Evolutionary conservation across 805 yeast species (phyloP).

Genomic region (Cyberlindnera mycetangii): DNA sequence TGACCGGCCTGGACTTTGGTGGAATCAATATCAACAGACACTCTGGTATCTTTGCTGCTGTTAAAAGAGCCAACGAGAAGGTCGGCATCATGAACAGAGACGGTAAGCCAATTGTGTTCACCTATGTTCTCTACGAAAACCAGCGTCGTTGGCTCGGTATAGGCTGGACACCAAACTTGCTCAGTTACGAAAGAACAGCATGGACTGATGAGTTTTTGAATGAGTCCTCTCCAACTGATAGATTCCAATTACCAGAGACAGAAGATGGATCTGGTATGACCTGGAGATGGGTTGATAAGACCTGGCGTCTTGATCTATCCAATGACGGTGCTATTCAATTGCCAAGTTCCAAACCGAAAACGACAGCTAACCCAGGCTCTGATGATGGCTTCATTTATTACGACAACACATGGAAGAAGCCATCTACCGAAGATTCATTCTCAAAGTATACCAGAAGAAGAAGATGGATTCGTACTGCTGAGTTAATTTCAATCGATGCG

Average conservation of each 20-base stretch:
- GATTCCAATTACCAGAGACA: conserved; percentile 77
- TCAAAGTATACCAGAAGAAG: conserved; percentile 91
- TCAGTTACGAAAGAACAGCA: conserved; percentile 90
- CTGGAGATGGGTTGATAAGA: conserved; percentile 94
- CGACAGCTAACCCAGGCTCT: conserved; percentile 61
- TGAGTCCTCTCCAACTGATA: conserved; percentile 74
- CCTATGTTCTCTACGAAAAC: conserved; percentile 89
- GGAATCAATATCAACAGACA: conserved; percentile 39
- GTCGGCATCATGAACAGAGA: conserved; percentile 31
- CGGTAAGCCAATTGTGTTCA: conserved; percentile 67
- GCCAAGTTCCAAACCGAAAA: conserved; percentile 52
- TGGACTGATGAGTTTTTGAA: conserved; percentile 97
- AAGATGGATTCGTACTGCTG: conserved; percentile 95
- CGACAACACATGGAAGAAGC: conserved; percentile 93
- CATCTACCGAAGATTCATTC: conserved; percentile 82
- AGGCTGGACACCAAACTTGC: conserved; percentile 93
- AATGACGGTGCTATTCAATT: conserved; percentile 83
- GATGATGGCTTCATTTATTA: conserved; percentile 88
- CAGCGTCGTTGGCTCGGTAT: conserved; percentile 97
- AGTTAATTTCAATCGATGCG: conserved; percentile 47
- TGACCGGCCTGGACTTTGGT: conserved; percentile 83
- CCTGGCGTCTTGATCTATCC: conserved; percentile 88
- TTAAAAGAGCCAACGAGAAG: conserved; percentile 37
- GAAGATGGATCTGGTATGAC: conserved; percentile 63
- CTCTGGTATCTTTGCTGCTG: conserved; percentile 42